Conservation (phyloP, 2,329 filamentous ascomycete species). For the Penicillium sp. region DNA sequence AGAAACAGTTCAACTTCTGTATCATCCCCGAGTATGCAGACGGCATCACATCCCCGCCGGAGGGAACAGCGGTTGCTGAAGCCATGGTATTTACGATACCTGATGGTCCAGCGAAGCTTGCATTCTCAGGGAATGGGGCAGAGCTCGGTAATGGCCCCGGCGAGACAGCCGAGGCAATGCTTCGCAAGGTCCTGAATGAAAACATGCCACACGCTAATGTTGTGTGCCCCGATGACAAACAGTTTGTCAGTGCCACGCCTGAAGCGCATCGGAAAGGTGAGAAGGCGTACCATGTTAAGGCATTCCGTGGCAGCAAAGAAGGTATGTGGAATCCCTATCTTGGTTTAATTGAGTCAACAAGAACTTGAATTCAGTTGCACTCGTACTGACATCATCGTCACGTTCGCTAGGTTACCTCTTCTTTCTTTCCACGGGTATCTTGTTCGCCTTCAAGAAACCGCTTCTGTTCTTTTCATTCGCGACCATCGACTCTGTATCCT, state of each 20-base stretch:
- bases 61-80: conserved; percentile 46
- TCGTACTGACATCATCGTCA: conserved; percentile 5
- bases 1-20: conserved; percentile 61
- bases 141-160: conserved; percentile 44
- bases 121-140: conserved; percentile 42
- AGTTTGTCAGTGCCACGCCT: conserved; percentile 58
- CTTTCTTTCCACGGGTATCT: conserved; percentile 58
- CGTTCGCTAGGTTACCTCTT: conserved; percentile 58
- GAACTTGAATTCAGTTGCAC: neutral
- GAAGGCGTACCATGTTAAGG: conserved; percentile 62
- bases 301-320: conserved; percentile 62
- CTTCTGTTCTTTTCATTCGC: conserved; percentile 60
- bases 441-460: conserved; percentile 65
- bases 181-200: conserved; percentile 48
- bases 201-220: conserved; percentile 48
- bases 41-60: conserved; percentile 46
- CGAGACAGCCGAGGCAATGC: conserved; percentile 46
- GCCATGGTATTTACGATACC: conserved; percentile 59
- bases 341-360: neutral
- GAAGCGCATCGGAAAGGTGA: conserved; percentile 61
- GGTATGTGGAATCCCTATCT: conserved; percentile 40
- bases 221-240: conserved; percentile 52
- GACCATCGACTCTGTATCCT: conserved; percentile 57
- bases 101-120: conserved; percentile 50
- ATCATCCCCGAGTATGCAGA: conserved; percentile 53